phyloP scores from a whole-genome alignment of 768 basidiomycete species.

The Trametes meyenii region DNA sequence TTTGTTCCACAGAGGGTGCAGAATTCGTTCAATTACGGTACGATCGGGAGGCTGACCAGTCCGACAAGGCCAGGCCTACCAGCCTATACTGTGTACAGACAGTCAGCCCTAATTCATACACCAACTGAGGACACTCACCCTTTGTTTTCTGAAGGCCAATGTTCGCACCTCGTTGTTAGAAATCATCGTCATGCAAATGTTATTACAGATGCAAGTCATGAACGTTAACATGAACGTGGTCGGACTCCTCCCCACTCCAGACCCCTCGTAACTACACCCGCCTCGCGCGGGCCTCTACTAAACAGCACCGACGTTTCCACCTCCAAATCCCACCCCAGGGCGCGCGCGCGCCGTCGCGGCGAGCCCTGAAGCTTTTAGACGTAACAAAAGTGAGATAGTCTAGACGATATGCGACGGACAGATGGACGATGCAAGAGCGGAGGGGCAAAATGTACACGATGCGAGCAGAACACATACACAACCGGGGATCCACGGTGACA shows the following conservation, averaged over 20 bases:
- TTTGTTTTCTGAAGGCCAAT: too few relatives aligned
- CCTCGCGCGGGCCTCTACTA: not conserved
- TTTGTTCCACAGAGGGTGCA: too few relatives aligned
- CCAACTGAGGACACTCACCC: not conserved
- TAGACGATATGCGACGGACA: slow-evolving; percentile 13
- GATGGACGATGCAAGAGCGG: slow-evolving; percentile 13
- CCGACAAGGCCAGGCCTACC: too few relatives aligned
- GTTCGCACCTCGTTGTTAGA: not conserved
- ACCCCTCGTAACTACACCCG: not conserved
- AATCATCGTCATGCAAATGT: slow-evolving; percentile 15
- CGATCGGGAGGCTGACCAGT: too few relatives aligned
- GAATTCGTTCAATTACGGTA: too few relatives aligned
- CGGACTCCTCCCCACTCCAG: slow-evolving; percentile 3
- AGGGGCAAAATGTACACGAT: slow-evolving; percentile 13
- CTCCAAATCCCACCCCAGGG: not conserved
- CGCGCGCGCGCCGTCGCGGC: not conserved
- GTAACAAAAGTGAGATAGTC: slow-evolving; percentile 4
- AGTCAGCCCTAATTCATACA: not conserved
- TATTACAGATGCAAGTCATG: slow-evolving; percentile 20
- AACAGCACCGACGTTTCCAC: not conserved
- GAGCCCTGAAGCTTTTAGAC: slow-evolving; percentile 7
- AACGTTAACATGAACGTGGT: slow-evolving; percentile 8
- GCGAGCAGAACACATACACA: slow-evolving; percentile 16
- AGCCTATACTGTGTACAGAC: too few relatives aligned
- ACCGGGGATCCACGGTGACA: not conserved